Conservation (phyloP, 2,329 filamentous ascomycete genomes). For the Niveomyces coronatus region DNA sequence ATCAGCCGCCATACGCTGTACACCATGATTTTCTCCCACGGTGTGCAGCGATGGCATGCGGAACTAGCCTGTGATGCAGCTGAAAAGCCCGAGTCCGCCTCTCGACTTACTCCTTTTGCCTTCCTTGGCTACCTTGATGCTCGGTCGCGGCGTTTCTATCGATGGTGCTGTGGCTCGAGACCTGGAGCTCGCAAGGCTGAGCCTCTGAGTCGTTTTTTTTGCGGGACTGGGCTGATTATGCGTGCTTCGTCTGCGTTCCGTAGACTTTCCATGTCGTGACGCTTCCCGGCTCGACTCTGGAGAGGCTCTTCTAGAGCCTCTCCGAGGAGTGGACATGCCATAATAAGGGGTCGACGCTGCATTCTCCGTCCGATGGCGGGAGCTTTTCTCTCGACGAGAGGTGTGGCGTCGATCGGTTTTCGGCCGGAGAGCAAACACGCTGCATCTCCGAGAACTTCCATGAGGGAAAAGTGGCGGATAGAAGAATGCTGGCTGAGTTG, state of each 20-base stretch:
- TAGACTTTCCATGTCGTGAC: background rate
- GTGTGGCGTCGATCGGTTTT: background rate
- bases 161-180: background rate
- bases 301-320: background rate
- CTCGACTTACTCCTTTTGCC: background rate
- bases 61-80: conserved; percentile 5
- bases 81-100: background rate
- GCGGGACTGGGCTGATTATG: background rate
- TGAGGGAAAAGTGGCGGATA: too few relatives aligned
- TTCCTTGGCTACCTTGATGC: background rate
- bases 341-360: background rate
- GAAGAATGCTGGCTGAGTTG: too few relatives aligned
- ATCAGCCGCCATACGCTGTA: too few relatives aligned
- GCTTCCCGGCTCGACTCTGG: background rate
- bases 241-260: background rate
- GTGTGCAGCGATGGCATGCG: too few relatives aligned
- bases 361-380: conserved; percentile 2
- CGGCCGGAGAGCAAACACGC: conserved; percentile 29
- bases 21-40: too few relatives aligned
- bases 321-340: background rate
- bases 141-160: background rate
- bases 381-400: background rate
- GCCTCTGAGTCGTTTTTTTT: background rate
- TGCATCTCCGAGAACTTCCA: too few relatives aligned
- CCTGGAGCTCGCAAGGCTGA: background rate